phyloP scores from a whole-genome alignment of 2,329 filamentous ascomycete genomes.

The Diaporthe eres region DNA sequence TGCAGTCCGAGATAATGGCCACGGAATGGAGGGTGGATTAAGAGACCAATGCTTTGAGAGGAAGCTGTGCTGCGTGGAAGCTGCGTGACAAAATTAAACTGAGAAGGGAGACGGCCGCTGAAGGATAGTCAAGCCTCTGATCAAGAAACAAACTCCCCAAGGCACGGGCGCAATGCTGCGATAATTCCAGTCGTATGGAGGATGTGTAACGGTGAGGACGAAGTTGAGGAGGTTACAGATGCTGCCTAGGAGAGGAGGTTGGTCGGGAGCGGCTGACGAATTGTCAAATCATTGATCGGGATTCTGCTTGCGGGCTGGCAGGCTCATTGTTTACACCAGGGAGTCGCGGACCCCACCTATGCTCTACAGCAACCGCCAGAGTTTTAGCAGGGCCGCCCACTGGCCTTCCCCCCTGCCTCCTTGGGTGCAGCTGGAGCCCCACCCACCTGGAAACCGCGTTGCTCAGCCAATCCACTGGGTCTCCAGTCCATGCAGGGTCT shows the following conservation, averaged over 20 bases:
- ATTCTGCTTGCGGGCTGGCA: constrained; percentile 20
- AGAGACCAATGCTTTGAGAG: constrained; percentile 17
- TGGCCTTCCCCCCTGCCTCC: background rate
- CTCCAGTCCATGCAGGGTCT: constrained; percentile 19
- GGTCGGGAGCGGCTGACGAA: constrained; percentile 13
- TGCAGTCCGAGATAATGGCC: constrained; percentile 6
- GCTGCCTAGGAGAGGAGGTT: constrained; percentile 1
- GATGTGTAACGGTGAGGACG: background rate
- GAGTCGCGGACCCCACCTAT: constrained; percentile 33
- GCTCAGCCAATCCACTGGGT: constrained; percentile 38
- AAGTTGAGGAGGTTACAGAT: background rate
- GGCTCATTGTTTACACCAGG: constrained; percentile 41
- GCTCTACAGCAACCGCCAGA: constrained; percentile 39
- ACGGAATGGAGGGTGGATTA: background rate
- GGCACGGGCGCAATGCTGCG: constrained; percentile 13
- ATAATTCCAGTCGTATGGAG: constrained; percentile 3
- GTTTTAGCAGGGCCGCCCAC: constrained; percentile 20
- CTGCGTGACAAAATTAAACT: background rate
- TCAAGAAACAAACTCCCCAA: constrained; percentile 1
- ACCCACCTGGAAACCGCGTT: constrained; percentile 35
- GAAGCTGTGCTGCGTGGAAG: background rate
- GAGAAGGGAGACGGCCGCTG: constrained; percentile 16
- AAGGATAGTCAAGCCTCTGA: constrained; percentile 27
- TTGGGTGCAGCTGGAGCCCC: background rate
- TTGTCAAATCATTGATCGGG: constrained; percentile 28